Percentiles rank a stretch among this genome's conserved stretches.
phyloP scores from a whole-genome alignment of 768 basidiomycete species.

The Macrolepiota albuminosa region DNA sequence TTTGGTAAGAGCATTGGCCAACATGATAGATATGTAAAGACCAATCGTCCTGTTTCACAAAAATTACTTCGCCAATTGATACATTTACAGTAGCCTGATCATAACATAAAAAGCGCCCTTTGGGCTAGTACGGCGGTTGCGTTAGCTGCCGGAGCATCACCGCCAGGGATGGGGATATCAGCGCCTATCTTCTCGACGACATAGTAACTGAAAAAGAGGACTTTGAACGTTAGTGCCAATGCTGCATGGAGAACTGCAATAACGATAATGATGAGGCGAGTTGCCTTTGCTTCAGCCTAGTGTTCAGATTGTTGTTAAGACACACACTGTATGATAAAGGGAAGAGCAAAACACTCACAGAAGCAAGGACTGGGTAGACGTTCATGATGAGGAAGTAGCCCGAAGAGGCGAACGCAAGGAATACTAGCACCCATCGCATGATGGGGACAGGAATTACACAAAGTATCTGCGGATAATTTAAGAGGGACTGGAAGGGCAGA shows the following conservation, averaged over 20 bases:
- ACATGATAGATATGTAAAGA: not conserved
- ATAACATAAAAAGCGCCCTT: conserved; percentile 12
- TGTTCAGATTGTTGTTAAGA: not conserved
- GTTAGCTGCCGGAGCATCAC: conserved; percentile 26
- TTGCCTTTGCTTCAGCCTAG: conserved; percentile 83
- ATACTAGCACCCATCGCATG: conserved; percentile 77
- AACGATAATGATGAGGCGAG: conserved; percentile 75
- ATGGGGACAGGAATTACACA: conserved; percentile 84
- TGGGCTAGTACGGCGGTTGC: conserved; percentile 16
- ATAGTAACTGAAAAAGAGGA: conserved; percentile 59
- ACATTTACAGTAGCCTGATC: not conserved
- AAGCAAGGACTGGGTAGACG: conserved; percentile 85
- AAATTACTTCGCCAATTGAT: not conserved
- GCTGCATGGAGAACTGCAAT: conserved; percentile 73
- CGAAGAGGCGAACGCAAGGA: conserved; percentile 69
- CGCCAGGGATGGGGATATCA: conserved; percentile 39
- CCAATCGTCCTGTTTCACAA: not conserved
- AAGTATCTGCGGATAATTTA: conserved; percentile 46
- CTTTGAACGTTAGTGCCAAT: conserved; percentile 83
- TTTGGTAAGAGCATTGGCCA: not conserved
- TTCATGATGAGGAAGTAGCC: conserved; percentile 84
- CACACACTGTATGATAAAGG: not conserved
- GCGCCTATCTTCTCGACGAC: conserved; percentile 38
- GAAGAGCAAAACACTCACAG: conserved; percentile 42
- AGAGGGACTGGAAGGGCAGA: not conserved